Base-by-base conservation (phyloP, 108 stramenopile genomes). In the Skeletonema marinoi region DNA sequence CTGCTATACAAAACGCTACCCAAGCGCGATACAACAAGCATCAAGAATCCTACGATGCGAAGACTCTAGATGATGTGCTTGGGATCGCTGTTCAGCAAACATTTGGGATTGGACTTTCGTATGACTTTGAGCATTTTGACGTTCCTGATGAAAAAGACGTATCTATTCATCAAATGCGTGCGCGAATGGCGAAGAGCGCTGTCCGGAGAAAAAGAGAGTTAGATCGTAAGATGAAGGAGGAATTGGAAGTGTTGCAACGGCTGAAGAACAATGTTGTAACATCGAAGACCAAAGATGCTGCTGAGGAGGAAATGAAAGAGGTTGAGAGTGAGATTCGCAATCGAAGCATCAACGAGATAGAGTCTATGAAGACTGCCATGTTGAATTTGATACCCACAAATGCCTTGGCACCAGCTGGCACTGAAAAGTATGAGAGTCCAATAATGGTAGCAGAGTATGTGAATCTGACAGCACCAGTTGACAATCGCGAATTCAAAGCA, bases 161-260 rank as follows among this genome's bases (percentile, higher is more conserved):
- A 48, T 85, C 88, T 12, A 74, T 76, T 25, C 86, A 89, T 58
- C 78, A 90, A 70, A 70, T 95, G 36, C 88, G 90, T 56, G 91
- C 92, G 5, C 77, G 91, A 30, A 88, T 90, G 38, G 92, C 90
- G 10, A 92, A 95, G 82, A 92, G 90, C 75, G 91, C 94, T 9
- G 68, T 95, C n/a, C 82, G 78, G 10, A 82, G 85, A n/a, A 83
- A 83, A 38, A 68, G 44, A 36, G 74, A 66, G 73, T 48, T 86
- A 4, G 86, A 88, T 48, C 77, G 74, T 30, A 29, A 54, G 29
- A 78, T 82, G 73, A 69, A 63, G 31, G 70, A 74, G 25, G 71
- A 86, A 50, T 58, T 88, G 33, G 81, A 78, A 60, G 65, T 86
- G n/a, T 75, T 88, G 31, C 71, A 38, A 14, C 71, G 72, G 33